phyloP scores from a whole-genome alignment of 1,139 yeast genomes.

The Saccharomyces pastorianus region DNA sequence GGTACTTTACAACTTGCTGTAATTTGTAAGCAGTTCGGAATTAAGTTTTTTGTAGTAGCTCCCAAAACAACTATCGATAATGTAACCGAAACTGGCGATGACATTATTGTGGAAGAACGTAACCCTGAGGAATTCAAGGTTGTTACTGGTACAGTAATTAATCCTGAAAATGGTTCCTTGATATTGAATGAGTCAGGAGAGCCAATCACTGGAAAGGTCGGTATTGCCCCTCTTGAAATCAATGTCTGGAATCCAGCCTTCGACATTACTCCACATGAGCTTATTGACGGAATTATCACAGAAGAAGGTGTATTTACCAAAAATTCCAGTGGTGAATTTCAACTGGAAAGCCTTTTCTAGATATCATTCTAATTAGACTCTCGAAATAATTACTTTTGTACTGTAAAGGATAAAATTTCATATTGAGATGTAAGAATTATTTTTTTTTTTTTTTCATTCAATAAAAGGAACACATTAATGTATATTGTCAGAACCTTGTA shows the following conservation, averaged over 20 bases:
- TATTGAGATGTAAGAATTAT: neutral
- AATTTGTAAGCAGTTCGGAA: slow-evolving; percentile 44
- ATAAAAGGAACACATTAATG: too few relatives aligned
- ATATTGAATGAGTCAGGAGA: slow-evolving; percentile 31
- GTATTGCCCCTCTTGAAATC: slow-evolving; percentile 79
- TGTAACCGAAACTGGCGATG: slow-evolving; percentile 56
- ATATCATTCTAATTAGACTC: too few relatives aligned
- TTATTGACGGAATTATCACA: slow-evolving; percentile 84
- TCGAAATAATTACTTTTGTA: neutral
- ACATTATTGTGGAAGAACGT: slow-evolving; percentile 80
- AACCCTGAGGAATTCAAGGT: slow-evolving; percentile 72
- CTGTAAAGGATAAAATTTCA: neutral
- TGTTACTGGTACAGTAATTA: slow-evolving; percentile 57
- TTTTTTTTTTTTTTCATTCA: neutral
- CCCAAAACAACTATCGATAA: slow-evolving; percentile 86
- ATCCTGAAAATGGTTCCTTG: slow-evolving; percentile 27
- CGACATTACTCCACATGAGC: slow-evolving; percentile 78
- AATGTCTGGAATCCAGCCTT: slow-evolving; percentile 94
- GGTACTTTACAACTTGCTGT: slow-evolving; percentile 91
- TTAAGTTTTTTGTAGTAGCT: slow-evolving; percentile 88
- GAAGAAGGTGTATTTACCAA: slow-evolving; percentile 55
- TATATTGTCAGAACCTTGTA: neutral
- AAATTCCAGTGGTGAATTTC: slow-evolving; percentile 39
- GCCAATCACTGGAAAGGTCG: slow-evolving; percentile 51
- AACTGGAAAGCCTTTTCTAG: slow-evolving; percentile 23